These are phyloP conservation scores for Dysphania ambrosioides DNA, from an alignment of 148 eudicot genomes.

Conservation along the genomic window DNA sequence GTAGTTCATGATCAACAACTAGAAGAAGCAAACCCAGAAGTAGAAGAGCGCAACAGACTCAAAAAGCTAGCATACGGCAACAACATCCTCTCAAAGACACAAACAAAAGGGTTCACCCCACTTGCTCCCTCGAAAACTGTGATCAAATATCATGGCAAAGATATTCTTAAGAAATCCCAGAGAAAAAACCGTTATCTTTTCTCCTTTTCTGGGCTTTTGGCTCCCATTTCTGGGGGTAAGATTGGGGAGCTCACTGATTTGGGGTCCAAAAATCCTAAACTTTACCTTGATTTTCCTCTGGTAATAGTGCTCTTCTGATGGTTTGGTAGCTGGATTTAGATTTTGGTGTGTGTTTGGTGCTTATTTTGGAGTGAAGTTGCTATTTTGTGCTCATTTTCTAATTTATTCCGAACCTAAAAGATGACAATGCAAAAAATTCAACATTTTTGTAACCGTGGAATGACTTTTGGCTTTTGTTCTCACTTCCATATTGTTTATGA, in stretches of 20 bases:
- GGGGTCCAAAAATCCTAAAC: constrained; percentile 75
- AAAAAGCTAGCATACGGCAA: constrained; percentile 47
- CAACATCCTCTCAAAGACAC: constrained; percentile 39
- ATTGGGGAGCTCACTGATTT: constrained; percentile 79
- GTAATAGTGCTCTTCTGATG: constrained; percentile 25
- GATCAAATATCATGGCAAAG: constrained; percentile 70
- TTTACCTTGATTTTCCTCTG: constrained; percentile 80
- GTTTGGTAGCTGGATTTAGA: constrained; percentile 9
- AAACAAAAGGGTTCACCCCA: constrained; percentile 34
- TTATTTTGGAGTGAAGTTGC: background rate
- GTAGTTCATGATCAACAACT: constrained; percentile 12
- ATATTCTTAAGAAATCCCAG: constrained; percentile 70
- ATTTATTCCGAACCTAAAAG: no score
- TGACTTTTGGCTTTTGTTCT: no score
- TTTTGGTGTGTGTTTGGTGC: background rate
- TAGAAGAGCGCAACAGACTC: constrained; percentile 51
- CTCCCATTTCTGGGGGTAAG: constrained; percentile 74
- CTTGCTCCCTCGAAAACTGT: constrained; percentile 61
- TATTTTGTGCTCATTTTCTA: background rate
- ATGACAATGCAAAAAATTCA: no score
- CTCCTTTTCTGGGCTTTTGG: constrained; percentile 74
- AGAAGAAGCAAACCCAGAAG: constrained; percentile 52
- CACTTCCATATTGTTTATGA: no score
- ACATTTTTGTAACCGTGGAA: no score
- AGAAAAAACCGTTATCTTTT: constrained; percentile 72